These are phyloP conservation scores for Plasmodium yoelii DNA, from an alignment of 169 alveolate species.

Conservation along the genomic window DNA sequence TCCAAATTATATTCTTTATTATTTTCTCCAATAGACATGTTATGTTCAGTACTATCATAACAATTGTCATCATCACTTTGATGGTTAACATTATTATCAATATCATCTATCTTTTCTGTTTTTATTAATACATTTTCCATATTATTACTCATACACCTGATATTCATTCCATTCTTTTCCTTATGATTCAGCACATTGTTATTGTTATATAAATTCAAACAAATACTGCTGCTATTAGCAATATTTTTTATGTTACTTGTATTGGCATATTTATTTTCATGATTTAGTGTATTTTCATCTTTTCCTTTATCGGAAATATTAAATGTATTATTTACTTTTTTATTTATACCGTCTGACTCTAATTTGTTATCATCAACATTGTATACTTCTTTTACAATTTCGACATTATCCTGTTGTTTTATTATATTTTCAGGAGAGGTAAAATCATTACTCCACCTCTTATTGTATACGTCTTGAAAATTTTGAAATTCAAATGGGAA, in stretches of 20 bases:
- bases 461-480: slow-evolving; percentile 53
- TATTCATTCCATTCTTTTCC: neutral
- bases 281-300: neutral
- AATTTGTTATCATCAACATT: neutral
- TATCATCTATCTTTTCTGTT: slow-evolving; percentile 28
- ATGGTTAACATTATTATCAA: too few relatives aligned
- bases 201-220: neutral
- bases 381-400: neutral
- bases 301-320: neutral
- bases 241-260: neutral
- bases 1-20: neutral
- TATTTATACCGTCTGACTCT: neutral
- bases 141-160: neutral
- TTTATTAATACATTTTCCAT: slow-evolving; percentile 17
- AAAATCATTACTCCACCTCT: slow-evolving; percentile 65
- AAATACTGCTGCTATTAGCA: neutral
- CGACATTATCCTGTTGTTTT: neutral
- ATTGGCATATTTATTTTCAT: neutral
- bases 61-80: slow-evolving; percentile 5
- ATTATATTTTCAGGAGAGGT: slow-evolving; percentile 5
- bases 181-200: neutral
- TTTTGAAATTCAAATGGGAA: slow-evolving; percentile 74
- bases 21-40: neutral
- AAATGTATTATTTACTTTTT: neutral
- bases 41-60: neutral